Evolutionary conservation across 225 moss, liverwort and hornwort genomes (phyloP).

Genomic region (Marchantia paleacea): DNA sequence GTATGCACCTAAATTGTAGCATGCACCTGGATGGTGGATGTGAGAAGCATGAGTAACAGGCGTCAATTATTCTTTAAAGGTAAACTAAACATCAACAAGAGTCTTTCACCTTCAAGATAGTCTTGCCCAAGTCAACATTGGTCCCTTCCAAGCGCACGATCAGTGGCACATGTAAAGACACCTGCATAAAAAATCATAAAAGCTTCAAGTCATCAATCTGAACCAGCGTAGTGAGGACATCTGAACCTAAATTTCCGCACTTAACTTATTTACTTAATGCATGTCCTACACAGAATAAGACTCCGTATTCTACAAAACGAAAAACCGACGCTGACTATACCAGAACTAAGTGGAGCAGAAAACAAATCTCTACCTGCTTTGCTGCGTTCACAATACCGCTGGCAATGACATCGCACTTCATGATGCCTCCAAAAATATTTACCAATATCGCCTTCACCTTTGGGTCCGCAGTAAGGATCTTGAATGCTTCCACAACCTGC

Average conservation of each 20-base stretch:
- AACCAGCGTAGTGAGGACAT: neutral
- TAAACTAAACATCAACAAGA: neutral
- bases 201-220: neutral
- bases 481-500: constrained; percentile 96
- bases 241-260: neutral
- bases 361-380: constrained; percentile 52
- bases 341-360: neutral
- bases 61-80: neutral
- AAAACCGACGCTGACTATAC: too few relatives aligned
- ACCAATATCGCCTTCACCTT: constrained; percentile 94
- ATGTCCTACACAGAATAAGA: neutral
- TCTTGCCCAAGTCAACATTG: constrained; percentile 91
- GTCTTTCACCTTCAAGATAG: constrained; percentile 72
- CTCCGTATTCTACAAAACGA: too few relatives aligned
- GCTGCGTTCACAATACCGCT: constrained; percentile 89
- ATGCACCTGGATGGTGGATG: neutral
- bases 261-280: neutral
- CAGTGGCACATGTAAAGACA: constrained; percentile 72
- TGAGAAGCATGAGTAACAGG: neutral
- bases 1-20: too few relatives aligned
- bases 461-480: constrained; percentile 79
- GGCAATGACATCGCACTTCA: constrained; percentile 98
- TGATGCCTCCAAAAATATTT: constrained; percentile 98
- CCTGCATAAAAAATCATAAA: constrained; percentile 37
- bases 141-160: constrained; percentile 94